These are phyloP conservation scores for Aureobasidium subglaciale DNA, from an alignment of 2,329 filamentous ascomycete genomes.

Conservation along the genomic window DNA sequence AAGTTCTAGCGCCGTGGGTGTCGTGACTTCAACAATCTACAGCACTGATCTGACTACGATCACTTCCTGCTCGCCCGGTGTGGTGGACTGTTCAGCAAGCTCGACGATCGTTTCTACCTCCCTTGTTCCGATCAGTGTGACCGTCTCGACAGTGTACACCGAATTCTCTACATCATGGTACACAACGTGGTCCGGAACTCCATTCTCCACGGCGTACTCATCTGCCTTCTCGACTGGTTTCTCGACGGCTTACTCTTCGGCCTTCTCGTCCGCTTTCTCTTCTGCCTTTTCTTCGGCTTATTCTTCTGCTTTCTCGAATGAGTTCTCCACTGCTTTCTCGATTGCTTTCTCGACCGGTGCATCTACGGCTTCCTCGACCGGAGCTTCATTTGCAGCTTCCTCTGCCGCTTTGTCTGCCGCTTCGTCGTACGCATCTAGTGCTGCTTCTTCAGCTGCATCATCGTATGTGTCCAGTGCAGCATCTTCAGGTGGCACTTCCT, in stretches of 20 bases:
- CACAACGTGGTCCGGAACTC: constrained; percentile 1
- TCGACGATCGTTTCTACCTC: constrained; percentile 3
- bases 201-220: not conserved
- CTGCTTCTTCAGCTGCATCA: constrained; percentile 11
- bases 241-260: not conserved
- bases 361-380: constrained; percentile 10
- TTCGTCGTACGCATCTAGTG: constrained; percentile 10
- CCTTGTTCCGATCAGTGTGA: constrained; percentile 6
- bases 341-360: constrained; percentile 24
- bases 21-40: constrained; percentile 13
- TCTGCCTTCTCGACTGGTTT: not conserved
- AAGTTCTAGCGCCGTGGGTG: constrained; percentile 2
- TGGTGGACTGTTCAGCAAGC: constrained; percentile 18
- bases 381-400: constrained; percentile 2
- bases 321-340: constrained; percentile 1
- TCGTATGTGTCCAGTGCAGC: constrained; percentile 14
- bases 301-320: constrained; percentile 4
- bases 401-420: constrained; percentile 11
- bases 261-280: not conserved
- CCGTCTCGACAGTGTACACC: not conserved
- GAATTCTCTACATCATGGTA: constrained; percentile 4
- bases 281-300: constrained; percentile 4
- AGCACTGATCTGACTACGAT: constrained; percentile 16
- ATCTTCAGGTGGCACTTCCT: constrained; percentile 14
- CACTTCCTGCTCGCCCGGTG: constrained; percentile 14